Conservation (phyloP, 2,329 filamentous ascomycete genomes). For the Calonectria pseudoturangicola region DNA sequence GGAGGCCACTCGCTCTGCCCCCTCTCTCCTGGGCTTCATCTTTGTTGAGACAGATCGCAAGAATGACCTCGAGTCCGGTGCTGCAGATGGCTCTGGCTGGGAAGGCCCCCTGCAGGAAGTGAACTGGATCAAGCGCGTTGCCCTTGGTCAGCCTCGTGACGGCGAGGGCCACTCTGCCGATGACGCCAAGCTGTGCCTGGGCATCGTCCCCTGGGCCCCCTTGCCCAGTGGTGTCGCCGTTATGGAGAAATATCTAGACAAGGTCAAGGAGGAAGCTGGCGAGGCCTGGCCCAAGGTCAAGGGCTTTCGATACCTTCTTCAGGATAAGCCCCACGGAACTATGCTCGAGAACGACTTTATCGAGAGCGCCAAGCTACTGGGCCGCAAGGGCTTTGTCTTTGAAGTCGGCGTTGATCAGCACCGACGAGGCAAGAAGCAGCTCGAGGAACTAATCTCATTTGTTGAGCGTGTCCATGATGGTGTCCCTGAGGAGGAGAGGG, state of each 20-base stretch:
- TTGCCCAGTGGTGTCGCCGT: conserved; percentile 77
- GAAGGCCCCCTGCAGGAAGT: conserved; percentile 82
- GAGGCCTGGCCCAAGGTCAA: conserved; percentile 80
- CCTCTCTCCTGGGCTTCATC: conserved; percentile 80
- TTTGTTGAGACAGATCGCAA: conserved; percentile 89
- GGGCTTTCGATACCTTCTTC: conserved; percentile 89
- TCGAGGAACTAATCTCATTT: conserved; percentile 82
- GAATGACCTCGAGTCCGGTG: conserved; percentile 71
- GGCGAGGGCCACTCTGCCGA: conserved; percentile 73
- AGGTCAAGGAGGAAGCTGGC: conserved; percentile 77
- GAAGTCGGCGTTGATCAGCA: conserved; percentile 90
- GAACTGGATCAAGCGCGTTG: conserved; percentile 79
- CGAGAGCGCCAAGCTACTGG: conserved; percentile 79
- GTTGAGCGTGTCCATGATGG: conserved; percentile 79
- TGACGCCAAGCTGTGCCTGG: conserved; percentile 75
- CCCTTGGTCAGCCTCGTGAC: conserved; percentile 73
- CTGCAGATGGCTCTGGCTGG: conserved; percentile 75
- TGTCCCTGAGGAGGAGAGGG: conserved; percentile 75
- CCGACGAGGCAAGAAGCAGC: conserved; percentile 83
- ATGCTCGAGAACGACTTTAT: conserved; percentile 80
- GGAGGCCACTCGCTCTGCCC: conserved; percentile 63
- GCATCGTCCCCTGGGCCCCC: conserved; percentile 90
- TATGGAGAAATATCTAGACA: conserved; percentile 79
- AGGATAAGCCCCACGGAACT: conserved; percentile 81
- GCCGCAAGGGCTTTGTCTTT: conserved; percentile 79